Conservation (phyloP, 257 asterid genomes). For the Datura wrightii region DNA sequence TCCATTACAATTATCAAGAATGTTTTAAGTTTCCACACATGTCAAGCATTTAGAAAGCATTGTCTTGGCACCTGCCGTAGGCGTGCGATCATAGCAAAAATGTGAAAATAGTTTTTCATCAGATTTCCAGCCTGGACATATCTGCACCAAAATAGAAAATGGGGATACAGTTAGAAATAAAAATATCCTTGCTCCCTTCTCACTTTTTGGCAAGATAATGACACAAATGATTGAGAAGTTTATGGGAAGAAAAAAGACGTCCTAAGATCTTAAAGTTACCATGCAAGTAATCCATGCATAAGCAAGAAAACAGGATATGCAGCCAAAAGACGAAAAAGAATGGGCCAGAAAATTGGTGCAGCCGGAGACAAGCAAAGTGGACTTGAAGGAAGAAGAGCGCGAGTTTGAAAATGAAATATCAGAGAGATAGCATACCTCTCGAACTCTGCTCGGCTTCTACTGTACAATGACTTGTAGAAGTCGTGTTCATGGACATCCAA, state of each 20-base stretch:
- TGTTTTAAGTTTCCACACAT: background rate
- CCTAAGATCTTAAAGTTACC: background rate
- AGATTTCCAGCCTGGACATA: background rate
- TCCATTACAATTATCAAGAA: background rate
- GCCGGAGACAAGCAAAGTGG: background rate
- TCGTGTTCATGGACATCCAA: constrained; percentile 69
- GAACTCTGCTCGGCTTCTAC: constrained; percentile 71
- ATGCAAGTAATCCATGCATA: background rate
- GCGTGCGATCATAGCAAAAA: background rate
- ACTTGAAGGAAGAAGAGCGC: background rate
- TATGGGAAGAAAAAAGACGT: background rate
- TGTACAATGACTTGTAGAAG: constrained; percentile 39
- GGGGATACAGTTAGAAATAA: background rate
- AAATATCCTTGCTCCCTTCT: background rate
- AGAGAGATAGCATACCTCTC: constrained; percentile 58
- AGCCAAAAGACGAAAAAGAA: background rate
- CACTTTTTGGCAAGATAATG: background rate
- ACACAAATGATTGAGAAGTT: background rate
- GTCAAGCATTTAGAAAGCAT: background rate
- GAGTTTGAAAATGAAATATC: background rate
- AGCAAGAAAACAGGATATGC: background rate
- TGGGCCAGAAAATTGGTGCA: background rate
- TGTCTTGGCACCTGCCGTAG: background rate
- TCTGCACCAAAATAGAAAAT: background rate
- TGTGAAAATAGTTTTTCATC: no score